A percentile compares a stretch with the other conserved stretches of the same genome.
Evolutionary conservation across 805 yeast species (phyloP).

Genomic region (Candida chilensis): DNA sequence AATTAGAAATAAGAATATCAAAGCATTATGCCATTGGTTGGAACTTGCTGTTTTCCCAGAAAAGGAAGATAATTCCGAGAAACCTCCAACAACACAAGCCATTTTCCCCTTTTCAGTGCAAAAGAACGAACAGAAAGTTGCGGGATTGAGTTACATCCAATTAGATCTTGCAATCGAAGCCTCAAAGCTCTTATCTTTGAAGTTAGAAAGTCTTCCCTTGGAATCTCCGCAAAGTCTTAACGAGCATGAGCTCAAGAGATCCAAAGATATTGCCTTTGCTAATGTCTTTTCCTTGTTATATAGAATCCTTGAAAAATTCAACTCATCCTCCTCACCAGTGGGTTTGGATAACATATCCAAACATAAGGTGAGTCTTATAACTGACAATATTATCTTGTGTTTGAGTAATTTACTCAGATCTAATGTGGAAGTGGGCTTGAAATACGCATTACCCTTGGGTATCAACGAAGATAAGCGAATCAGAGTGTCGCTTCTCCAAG

Average conservation of each 20-base stretch:
- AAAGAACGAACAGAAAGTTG: slow-evolving; percentile 14
- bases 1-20: slow-evolving; percentile 37
- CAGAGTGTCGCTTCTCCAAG: slow-evolving; percentile 66
- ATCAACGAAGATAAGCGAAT: slow-evolving; percentile 60
- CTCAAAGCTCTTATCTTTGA: slow-evolving; percentile 45
- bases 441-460: slow-evolving; percentile 70
- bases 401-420: slow-evolving; percentile 62
- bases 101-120: too few species aligned
- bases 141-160: slow-evolving; percentile 38
- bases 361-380: slow-evolving; percentile 48
- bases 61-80: slow-evolving; percentile 5
- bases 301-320: slow-evolving; percentile 38
- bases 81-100: slow-evolving; percentile 2
- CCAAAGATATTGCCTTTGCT: slow-evolving; percentile 55
- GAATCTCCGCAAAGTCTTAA: slow-evolving; percentile 50
- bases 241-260: slow-evolving; percentile 42
- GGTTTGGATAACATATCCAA: slow-evolving; percentile 11
- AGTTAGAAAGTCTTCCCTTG: slow-evolving; percentile 46
- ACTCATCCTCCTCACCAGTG: slow-evolving; percentile 10
- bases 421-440: slow-evolving; percentile 71
- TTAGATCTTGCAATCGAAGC: slow-evolving; percentile 60
- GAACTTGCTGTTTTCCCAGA: slow-evolving; percentile 38
- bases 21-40: slow-evolving; percentile 42
- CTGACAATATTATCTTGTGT: slow-evolving; percentile 56
- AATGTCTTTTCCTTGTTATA: slow-evolving; percentile 59